Evolutionary conservation across 257 asterid species (phyloP), one percentile per base, ranked within the genome.

Genomic region (Solanum corneliomulleri): DNA sequence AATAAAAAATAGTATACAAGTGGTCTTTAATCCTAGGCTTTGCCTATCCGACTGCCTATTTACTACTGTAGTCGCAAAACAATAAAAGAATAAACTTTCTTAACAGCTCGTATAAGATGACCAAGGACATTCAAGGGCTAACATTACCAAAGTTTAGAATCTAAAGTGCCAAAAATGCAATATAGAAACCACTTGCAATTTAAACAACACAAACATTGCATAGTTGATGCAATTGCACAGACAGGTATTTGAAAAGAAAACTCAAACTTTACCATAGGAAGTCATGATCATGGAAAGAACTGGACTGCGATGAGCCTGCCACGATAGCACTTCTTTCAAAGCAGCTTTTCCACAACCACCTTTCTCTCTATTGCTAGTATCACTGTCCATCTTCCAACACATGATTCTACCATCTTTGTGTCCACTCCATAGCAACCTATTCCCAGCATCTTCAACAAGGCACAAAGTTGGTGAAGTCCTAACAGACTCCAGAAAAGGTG

Each of bases 281-380:
- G 98, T 92, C 71, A 93, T 92, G 91, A 91, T 94, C 95, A 97
- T 93, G 86, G 98, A 93, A 87, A 93, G 92, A 84, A 96, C 99
- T 0, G 98, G 98, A 76, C 98, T 97, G 21, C 93, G 94, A 92
- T 94, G 98, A 9, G 97, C 99, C 88, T 94, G 98, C 99, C 99
- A 97, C 0, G 99, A 93, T 37, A 96, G 87, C 62, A 87, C 82
- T 92, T 96, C 98, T 72, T 87, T 90, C 86, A 95, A 92, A 33
- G 90, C 93, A 81, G 29, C 11, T 49, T 64, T 81, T 86, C 91
- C 86, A 85, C 88, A 81, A 88, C 33, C 56, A 27, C 66, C 18
- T 49, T 69, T 69, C 62, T 31, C 85, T 87, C 86, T 89, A 80
- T 77, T 87, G 62, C 92, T 89, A 72, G 87, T 76, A 64, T 69